Conservation (phyloP, 306 rosid species). For the Datisca glomerata region DNA sequence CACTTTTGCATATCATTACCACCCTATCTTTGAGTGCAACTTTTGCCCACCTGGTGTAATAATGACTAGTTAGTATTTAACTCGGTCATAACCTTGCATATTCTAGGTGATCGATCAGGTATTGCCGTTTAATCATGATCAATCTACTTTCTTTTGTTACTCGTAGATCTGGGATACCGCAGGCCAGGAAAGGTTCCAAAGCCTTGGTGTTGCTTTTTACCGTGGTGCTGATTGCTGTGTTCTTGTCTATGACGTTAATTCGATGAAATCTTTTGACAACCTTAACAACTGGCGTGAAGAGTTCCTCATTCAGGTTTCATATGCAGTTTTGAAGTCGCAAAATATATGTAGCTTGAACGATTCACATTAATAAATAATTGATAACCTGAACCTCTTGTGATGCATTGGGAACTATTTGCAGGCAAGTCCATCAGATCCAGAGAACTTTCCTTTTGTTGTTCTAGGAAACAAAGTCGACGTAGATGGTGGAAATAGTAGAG, state of each 20-base stretch:
- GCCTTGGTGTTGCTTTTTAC: conserved; percentile 98
- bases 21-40: no score
- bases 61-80: no score
- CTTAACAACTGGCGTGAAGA: conserved; percentile 99
- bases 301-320: conserved; percentile 76
- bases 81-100: no score
- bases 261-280: conserved; percentile 91
- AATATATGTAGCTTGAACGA: neutral
- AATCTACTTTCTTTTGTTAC: conserved; percentile 4
- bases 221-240: conserved; percentile 99
- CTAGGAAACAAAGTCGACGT: conserved; percentile 94
- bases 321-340: neutral
- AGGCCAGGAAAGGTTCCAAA: conserved; percentile 98
- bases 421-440: conserved; percentile 99
- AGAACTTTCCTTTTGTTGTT: conserved; percentile 95
- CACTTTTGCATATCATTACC: no score
- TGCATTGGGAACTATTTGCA: conserved; percentile 31
- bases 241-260: conserved; percentile 95
- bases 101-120: no score
- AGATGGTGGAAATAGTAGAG: conserved; percentile 95
- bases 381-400: neutral
- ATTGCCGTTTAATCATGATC: neutral
- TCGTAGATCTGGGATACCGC: conserved; percentile 98
- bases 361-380: neutral
- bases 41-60: no score